Base-by-base conservation (phyloP, 2,329 filamentous ascomycete genomes). In the Cercospora berteroae region DNA sequence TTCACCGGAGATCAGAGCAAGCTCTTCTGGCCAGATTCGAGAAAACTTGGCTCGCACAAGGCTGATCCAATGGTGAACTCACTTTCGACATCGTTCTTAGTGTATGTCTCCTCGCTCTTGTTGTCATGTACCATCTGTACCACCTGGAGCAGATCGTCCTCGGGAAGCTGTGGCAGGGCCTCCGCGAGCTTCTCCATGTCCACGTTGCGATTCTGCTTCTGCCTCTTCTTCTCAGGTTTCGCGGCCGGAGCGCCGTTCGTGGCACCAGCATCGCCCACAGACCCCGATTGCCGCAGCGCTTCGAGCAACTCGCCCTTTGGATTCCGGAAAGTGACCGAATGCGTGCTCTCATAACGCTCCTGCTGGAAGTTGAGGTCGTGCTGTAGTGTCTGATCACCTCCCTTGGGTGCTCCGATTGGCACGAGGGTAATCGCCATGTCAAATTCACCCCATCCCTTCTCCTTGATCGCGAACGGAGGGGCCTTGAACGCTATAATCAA, bases 61-160 rank as follows among this genome's bases (percentile, higher is more conserved):
- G 16, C 27, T 10, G 18, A 4, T 39, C 27, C 29, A 29, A 8
- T 8, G 25, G 31, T 31, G 61, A 16, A 75, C 74, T 73, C 39
- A 96, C 93, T 91, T 76, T 99, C 95, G 66, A 97, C 88, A 80
- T 99, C 96, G 75, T 97, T 98, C 83, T 96, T 94, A 60, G 94
- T 96, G 81, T 97, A 98, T 1, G 94, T 97, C 71, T 97, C 93
- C 5, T 92, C 88, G 1, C 88, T 89, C 85, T 98, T 98, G 82
- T 97, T 92, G 81, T 99, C 95, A 80, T 98, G 95, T 70, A 99
- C 94, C 87, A 99, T 90, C 82, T 98, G 94, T 69, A 99, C 96
- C 25, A 98, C 93, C 74, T 95, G 92, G 69, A 99, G 84, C 50
- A 99, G 83, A 76, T 98, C 94, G 73, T 99, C 95, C 83, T 99